Conservation (phyloP, 768 basidiomycete genomes). For the Ramaria sp. region DNA sequence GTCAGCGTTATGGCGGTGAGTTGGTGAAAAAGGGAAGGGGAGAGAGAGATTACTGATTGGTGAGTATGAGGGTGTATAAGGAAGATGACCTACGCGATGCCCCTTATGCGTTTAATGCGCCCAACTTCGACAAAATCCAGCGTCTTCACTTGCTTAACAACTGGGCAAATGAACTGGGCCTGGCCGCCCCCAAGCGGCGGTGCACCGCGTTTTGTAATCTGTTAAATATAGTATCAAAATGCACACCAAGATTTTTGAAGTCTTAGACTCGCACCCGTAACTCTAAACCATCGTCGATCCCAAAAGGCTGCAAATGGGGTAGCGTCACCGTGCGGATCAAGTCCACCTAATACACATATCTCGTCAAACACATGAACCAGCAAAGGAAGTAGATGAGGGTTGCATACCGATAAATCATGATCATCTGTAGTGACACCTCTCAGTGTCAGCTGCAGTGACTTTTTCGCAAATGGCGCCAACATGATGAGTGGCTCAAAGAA, state of each 20-base stretch:
- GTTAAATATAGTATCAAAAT: conserved; percentile 4
- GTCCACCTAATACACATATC: conserved; percentile 50
- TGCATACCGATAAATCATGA: conserved; percentile 75
- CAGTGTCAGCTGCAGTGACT: conserved; percentile 67
- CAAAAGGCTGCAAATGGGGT: conserved; percentile 84
- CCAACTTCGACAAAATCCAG: conserved; percentile 88
- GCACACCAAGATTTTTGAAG: not conserved
- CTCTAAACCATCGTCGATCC: conserved; percentile 83
- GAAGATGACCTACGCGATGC: conserved; percentile 66
- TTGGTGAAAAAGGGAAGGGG: no score
- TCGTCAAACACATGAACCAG: not conserved
- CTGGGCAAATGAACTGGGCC: conserved; percentile 84
- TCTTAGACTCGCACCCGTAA: conserved; percentile 44
- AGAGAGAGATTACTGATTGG: not conserved
- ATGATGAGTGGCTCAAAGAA: conserved; percentile 86
- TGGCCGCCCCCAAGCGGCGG: conserved; percentile 89
- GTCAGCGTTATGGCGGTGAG: conserved; percentile 7
- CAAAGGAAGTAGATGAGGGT: conserved; percentile 7
- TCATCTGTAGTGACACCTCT: conserved; percentile 90
- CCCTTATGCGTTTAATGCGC: conserved; percentile 88
- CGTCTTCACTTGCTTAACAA: conserved; percentile 85
- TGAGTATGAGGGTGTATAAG: not conserved
- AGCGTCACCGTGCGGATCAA: conserved; percentile 82
- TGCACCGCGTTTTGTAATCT: conserved; percentile 94
- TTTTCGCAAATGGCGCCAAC: conserved; percentile 90